Conservation (phyloP, 805 yeast species). For the Metschnikowia continentalis region DNA sequence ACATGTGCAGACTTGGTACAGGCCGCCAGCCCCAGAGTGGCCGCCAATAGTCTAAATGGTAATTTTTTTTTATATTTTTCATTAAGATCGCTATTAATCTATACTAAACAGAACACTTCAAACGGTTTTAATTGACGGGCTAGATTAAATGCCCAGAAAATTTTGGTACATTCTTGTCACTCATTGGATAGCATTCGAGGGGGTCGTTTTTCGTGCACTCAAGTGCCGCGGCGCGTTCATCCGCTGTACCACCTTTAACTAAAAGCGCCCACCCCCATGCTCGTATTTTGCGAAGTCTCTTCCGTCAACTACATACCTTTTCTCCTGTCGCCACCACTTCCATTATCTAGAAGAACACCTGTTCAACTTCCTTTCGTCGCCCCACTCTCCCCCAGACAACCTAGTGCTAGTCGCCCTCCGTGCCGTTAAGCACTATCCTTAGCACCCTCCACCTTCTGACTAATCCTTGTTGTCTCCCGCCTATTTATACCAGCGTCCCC, state of each 20-base stretch:
- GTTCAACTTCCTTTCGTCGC: background rate
- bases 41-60: too few relatives aligned
- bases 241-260: background rate
- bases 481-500: background rate
- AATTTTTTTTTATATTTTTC: too few relatives aligned
- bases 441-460: background rate
- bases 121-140: too few relatives aligned
- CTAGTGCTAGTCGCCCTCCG: background rate
- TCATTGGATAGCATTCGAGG: background rate
- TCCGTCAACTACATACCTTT: background rate
- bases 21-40: too few relatives aligned
- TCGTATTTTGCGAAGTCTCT: conserved; percentile 3
- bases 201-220: background rate
- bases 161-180: background rate
- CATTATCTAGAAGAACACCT: background rate
- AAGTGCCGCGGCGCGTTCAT: background rate
- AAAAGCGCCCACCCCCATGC: background rate
- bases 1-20: background rate
- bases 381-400: background rate
- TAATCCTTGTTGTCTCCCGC: background rate
- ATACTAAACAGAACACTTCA: too few relatives aligned
- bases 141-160: background rate
- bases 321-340: background rate
- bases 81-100: background rate
- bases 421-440: background rate